Base-by-base conservation (phyloP, 495 filamentous ascomycete species). In the Cercophora samala region DNA sequence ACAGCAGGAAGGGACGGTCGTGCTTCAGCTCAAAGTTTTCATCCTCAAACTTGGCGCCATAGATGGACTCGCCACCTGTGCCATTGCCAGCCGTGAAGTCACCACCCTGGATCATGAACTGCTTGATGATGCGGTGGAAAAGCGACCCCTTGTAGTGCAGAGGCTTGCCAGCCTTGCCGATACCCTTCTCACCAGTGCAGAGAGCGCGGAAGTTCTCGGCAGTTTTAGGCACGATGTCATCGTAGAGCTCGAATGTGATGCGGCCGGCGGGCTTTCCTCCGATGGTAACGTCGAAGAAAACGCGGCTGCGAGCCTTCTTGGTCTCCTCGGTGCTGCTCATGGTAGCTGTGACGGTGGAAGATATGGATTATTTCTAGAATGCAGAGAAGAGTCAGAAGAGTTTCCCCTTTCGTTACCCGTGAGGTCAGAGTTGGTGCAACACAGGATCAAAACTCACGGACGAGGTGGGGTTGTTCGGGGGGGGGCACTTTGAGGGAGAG, bases 91-190 rank as follows among this genome's bases (percentile, higher is more conserved):
- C 89, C 67, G 95, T 99, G 84, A 98, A 99, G 81, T 99, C 95
- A 80, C 95, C 95, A 73, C 95, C 95, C 82, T 99, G 95, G 78
- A 97, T 91, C 95, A 99, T 99, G 85, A 99, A 99, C 68, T 89
- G 79, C 79, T 96, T 96, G 83, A 99, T 99, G 71, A 99, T 88
- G 66, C 95, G 91, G 84, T 99, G 95, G 88, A 99, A 99, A 66
- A 67, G 76, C 64, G 90, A 94, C 74, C 90, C 92, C 81, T 95
- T 93, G 89, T 92, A 99, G 78, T 89, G 90, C 66, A 99, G 84
- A 52, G 89, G 90, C 81, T 96, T 93, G 76, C 93, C 93, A 64
- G 86, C 79, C 71, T 90, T 93, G 60, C 93, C 92, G 59, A 87
- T 70, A 26, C 93, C 94, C 79, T 96, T 88, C 84, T 96, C 91